Base-by-base conservation (phyloP, 2,329 filamentous ascomycete genomes). In the Fusarium aywerte region DNA sequence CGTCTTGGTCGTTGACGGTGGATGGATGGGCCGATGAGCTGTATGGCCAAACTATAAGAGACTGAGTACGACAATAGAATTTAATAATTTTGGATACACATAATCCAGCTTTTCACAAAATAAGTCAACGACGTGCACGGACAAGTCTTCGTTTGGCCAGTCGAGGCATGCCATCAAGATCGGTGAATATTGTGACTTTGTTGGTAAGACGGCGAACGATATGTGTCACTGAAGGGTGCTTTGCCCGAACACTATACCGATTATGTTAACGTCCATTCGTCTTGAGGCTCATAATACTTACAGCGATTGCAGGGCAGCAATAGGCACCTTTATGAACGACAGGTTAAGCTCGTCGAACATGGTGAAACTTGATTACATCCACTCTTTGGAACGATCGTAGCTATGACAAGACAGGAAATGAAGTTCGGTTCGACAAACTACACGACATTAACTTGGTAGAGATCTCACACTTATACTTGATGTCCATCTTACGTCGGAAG, bases 11-110 rank as follows among this genome's bases (percentile, higher is more conserved):
- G 92, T 97, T 44, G 94, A 97, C 78, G 93, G 93, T 9, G 93
- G 93, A 12, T 97, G 92, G 93, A 96, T 97, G 93, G 93, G 92
- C 2, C 84, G 92, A 82, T 96, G 68, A 43, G 45, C 21, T 27
- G 31, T 40, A 13, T 18, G n/a, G 25, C 21, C n/a, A 18, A 20
- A 44, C 18, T 13, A 2, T 56, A 29, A 16, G 25, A 38, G 18
- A 32, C 20, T 11, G 27, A 40, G 33, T 51, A 55, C 20, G 4
- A 55, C 38, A 60, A 62, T 43, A 64, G 42, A 42, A 23, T 10
- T 56, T 36, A 33, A 62, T 66, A 33, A 33, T 27, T 18, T 53
- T 27, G 16, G 15, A 20, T 18, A 27, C 11, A 20, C 25, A 7
- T 4, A 29, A 6, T 20, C n/a, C 25, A 31, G n/a, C 29, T 18